A percentile compares a stretch with the other conserved stretches of the same genome.
phyloP scores from a whole-genome alignment of 2,329 filamentous ascomycete genomes.

The Xylaria hypoxylon region DNA sequence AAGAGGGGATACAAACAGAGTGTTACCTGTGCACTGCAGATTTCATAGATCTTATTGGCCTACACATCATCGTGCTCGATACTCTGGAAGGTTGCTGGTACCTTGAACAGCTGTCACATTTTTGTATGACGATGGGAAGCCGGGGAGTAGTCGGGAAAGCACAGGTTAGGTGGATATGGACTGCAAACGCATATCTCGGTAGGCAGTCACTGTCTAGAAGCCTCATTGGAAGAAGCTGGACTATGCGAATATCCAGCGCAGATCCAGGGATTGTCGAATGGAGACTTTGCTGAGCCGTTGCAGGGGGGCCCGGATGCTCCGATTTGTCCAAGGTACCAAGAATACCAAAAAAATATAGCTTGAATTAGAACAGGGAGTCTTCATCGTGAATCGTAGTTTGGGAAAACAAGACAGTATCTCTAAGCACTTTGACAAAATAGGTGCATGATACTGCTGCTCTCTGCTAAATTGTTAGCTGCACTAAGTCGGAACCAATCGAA shows the following conservation, averaged over 20 bases:
- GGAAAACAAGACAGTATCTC: too few species aligned
- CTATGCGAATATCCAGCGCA: constrained; percentile 12
- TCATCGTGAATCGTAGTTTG: too few species aligned
- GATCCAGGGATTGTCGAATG: constrained; percentile 16
- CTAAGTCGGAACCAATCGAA: too few species aligned
- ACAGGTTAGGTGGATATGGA: constrained; percentile 42
- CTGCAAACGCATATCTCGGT: constrained; percentile 44
- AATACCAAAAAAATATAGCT: not conserved
- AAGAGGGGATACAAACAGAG: constrained; percentile 38
- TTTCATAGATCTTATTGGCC: constrained; percentile 34
- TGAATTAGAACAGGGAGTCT: too few species aligned
- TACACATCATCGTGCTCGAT: constrained; percentile 30
- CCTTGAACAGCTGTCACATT: constrained; percentile 42
- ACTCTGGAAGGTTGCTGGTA: constrained; percentile 35
- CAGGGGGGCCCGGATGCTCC: not conserved
- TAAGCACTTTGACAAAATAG: too few species aligned
- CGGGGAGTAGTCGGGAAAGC: constrained; percentile 42
- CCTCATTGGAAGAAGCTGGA: constrained; percentile 36
- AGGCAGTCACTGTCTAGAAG: constrained; percentile 35
- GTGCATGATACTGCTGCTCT: too few species aligned
- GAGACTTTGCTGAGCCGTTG: constrained; percentile 25
- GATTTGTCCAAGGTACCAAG: not conserved
- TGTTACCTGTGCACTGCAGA: constrained; percentile 38
- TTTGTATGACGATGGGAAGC: constrained; percentile 38
- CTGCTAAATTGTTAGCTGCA: too few species aligned